Base-by-base conservation (phyloP, 345 rosid genomes). In the Erodium maritimum region DNA sequence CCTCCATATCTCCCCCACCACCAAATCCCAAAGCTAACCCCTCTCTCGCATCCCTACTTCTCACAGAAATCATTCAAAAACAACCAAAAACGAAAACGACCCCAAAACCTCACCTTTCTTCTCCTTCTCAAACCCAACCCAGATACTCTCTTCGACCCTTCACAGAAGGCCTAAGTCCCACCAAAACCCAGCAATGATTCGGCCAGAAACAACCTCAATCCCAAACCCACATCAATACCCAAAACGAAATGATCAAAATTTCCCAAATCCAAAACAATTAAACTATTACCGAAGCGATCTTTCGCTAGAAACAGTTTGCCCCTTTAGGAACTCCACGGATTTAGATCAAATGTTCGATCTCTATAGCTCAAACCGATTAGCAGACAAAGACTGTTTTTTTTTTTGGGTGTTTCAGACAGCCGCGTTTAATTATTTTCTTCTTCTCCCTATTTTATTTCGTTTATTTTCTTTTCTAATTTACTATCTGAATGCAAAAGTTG, bases 11-110 rank as follows among this genome's bases (percentile, higher is more conserved):
- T 61, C 66, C 54, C 42, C 55, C 69, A 55, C 62, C 60, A 34
- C 52, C 63, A 56, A 64, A 67, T 55, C 76, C 76, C 64, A 67
- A 67, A 62, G 66, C 72, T 64, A 64, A 19, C 52, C 62, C 71
- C 62, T 72, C 50, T 23, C 72, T 64, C 56, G 65, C 76, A 72
- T 72, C 72, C 50, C 75, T 66, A 22, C 64, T 72, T 21, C 66
- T 69, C 53, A 67, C 34, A 21, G 65, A 67, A 60, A 72, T 67
- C 76, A 72, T 72, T 58, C 18, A 59, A 51, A 2, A 65, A 18
- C 5, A 23, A 50, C 23, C 25, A 5, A 55, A 7, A 52, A 4
- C 9, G 37, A 29, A 29, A 29, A 57, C 55, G 54, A 57, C 48
- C 33, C 67, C 60, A 55, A 58, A 14, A 24, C 23, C 25, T 23